A percentile compares a stretch with the other conserved stretches of the same genome.
These are phyloP conservation scores for Aspergillus proliferans DNA, from an alignment of 2,329 filamentous ascomycete genomes.

Conservation along the genomic window DNA sequence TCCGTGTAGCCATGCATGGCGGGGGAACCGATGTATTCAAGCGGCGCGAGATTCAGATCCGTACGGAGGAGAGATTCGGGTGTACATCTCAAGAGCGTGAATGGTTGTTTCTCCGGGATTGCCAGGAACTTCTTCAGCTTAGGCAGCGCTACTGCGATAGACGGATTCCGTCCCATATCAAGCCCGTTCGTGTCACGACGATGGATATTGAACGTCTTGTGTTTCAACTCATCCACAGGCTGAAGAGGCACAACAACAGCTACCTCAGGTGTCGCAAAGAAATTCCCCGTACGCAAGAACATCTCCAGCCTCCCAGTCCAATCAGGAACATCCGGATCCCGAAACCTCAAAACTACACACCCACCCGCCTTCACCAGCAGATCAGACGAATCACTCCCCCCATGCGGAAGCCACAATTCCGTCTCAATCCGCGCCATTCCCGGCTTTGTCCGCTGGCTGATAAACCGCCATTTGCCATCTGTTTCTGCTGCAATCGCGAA, in stretches of 20 bases:
- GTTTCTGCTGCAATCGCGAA: constrained; percentile 13
- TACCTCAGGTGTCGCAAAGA: constrained; percentile 6
- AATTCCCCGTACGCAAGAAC: constrained; percentile 8
- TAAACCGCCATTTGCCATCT: constrained; percentile 14
- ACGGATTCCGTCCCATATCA: constrained; percentile 7
- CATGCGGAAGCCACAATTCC: constrained; percentile 15
- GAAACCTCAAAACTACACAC: constrained; percentile 11
- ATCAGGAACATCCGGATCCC: constrained; percentile 6
- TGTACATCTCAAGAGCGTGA: constrained; percentile 13
- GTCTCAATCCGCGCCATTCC: constrained; percentile 14
- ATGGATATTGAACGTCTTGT: constrained; percentile 9
- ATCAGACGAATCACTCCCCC: constrained; percentile 5
- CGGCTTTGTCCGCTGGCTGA: constrained; percentile 20
- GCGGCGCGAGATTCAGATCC: constrained; percentile 14
- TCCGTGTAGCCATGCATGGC: constrained; percentile 18
- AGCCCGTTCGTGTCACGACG: constrained; percentile 8
- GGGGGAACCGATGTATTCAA: constrained; percentile 14
- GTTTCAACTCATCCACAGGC: constrained; percentile 1
- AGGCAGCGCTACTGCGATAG: constrained; percentile 7
- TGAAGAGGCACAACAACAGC: constrained; percentile 9
- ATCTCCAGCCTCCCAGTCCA: constrained; percentile 6
- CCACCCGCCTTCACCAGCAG: constrained; percentile 11
- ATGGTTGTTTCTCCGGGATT: constrained; percentile 5
- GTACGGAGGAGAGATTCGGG: constrained; percentile 13
- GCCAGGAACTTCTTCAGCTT: constrained; percentile 13